Evolutionary conservation across 2,329 filamentous ascomycete species (phyloP).

Genomic region (Mycosphaerella arachidis): DNA sequence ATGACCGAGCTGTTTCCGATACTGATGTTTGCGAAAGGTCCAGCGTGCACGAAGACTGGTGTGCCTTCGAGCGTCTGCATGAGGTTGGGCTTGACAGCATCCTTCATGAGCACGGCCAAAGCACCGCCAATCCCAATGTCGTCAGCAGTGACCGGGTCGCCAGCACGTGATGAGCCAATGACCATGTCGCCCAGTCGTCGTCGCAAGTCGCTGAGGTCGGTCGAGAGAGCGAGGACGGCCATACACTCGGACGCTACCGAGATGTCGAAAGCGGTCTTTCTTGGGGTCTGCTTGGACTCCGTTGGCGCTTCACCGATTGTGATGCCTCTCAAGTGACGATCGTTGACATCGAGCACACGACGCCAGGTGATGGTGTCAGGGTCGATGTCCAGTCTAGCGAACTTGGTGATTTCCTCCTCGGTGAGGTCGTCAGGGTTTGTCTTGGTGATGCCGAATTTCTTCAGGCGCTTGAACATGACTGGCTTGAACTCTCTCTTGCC

Average conservation of each 20-base stretch:
- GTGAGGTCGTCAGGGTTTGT: slow-evolving; percentile 88
- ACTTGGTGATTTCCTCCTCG: slow-evolving; percentile 78
- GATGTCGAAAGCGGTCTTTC: slow-evolving; percentile 94
- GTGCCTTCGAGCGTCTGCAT: slow-evolving; percentile 98
- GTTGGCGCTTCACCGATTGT: slow-evolving; percentile 84
- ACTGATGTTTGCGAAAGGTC: slow-evolving; percentile 96
- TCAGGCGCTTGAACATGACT: slow-evolving; percentile 86
- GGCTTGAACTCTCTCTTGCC: slow-evolving; percentile 81
- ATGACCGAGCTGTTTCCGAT: slow-evolving; percentile 95
- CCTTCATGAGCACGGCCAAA: slow-evolving; percentile 90
- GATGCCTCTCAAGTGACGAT: slow-evolving; percentile 84
- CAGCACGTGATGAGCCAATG: slow-evolving; percentile 75
- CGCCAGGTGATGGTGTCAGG: slow-evolving; percentile 96
- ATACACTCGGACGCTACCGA: slow-evolving; percentile 97
- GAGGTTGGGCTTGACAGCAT: slow-evolving; percentile 97
- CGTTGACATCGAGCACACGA: slow-evolving; percentile 93
- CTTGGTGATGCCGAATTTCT: slow-evolving; percentile 95
- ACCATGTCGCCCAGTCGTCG: slow-evolving; percentile 95
- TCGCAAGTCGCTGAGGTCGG: slow-evolving; percentile 79
- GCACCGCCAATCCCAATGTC: slow-evolving; percentile 91
- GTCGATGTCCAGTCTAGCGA: slow-evolving; percentile 94
- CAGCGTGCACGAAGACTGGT: slow-evolving; percentile 94
- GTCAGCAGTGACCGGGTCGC: slow-evolving; percentile 92
- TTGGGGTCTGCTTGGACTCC: slow-evolving; percentile 74
- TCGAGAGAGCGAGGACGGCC: slow-evolving; percentile 94